phyloP scores from a whole-genome alignment of 495 filamentous ascomycete genomes.

The Parachaetomium inaequale region DNA sequence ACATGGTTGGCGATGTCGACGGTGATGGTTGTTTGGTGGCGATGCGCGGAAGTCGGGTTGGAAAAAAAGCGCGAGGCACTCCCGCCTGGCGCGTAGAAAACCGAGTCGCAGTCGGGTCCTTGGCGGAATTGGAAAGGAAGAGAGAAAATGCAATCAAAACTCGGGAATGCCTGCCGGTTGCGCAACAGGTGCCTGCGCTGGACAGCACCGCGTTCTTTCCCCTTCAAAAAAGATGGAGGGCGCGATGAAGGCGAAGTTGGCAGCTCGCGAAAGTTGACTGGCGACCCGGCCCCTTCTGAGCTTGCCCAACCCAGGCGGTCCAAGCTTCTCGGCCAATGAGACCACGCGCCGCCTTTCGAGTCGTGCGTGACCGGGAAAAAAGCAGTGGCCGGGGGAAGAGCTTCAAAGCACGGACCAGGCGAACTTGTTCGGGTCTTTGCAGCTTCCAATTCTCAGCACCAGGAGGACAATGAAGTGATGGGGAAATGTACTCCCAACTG shows the following conservation, averaged over 20 bases:
- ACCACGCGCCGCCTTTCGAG: not conserved
- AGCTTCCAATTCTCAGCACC: not conserved
- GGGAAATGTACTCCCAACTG: not conserved
- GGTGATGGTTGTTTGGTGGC: conserved; percentile 1
- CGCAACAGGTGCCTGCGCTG: conserved; percentile 2
- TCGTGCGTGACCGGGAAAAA: conserved; percentile 14
- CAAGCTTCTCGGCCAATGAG: conserved; percentile 9
- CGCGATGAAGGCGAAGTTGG: conserved; percentile 21
- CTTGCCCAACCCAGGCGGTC: conserved; percentile 1
- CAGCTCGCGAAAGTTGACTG: conserved; percentile 17
- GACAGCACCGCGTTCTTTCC: conserved; percentile 14
- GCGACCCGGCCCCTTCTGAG: conserved; percentile 2
- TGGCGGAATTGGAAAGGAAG: not conserved
- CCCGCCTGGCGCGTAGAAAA: conserved; percentile 1
- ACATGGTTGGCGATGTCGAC: conserved; percentile 38
- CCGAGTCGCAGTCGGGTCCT: not conserved
- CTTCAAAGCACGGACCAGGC: conserved; percentile 9
- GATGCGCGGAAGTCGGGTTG: not conserved
- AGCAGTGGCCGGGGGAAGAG: conserved; percentile 13
- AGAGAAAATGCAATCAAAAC: not conserved
- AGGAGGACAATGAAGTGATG: not conserved
- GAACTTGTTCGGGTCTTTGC: not conserved
- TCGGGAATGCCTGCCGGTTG: conserved; percentile 1
- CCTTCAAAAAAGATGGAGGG: conserved; percentile 9
- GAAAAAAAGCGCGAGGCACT: conserved; percentile 22